Percentiles rank a stretch among this genome's conserved stretches.
These are phyloP conservation scores for Carex scoparia DNA, from an alignment of 176 grass and related monocot species.

Conservation along the genomic window DNA sequence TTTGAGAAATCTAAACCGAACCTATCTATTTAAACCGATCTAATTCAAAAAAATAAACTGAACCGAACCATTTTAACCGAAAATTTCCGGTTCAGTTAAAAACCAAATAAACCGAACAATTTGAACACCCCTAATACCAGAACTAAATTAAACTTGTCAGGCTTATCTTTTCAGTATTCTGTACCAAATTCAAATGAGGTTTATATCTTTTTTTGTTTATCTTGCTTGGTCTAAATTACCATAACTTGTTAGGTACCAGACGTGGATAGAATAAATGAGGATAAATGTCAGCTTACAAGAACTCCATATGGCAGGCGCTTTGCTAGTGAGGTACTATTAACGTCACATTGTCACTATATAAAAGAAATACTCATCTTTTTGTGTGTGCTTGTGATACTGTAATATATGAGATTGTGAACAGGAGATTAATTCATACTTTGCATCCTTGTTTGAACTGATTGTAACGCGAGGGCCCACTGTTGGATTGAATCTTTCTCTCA, in stretches of 20 bases:
- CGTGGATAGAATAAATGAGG: constrained; percentile 44
- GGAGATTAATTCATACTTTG: constrained; percentile 82
- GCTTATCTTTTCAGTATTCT: neutral
- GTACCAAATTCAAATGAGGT: neutral
- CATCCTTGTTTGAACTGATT: constrained; percentile 85
- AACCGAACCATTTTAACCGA: too few relatives aligned
- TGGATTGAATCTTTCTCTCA: constrained; percentile 72
- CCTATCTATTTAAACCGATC: too few relatives aligned
- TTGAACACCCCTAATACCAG: neutral
- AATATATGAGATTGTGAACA: constrained; percentile 32
- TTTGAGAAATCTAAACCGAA: too few relatives aligned
- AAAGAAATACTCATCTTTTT: neutral
- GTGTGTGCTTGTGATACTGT: neutral
- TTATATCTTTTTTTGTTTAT: neutral
- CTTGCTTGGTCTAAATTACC: neutral
- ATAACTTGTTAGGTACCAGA: constrained; percentile 59
- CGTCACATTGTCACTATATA: neutral
- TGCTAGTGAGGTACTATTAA: constrained; percentile 36
- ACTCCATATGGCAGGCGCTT: constrained; percentile 69
- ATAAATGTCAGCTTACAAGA: constrained; percentile 80
- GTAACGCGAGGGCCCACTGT: constrained; percentile 48
- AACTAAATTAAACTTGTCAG: neutral
- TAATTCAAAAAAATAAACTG: too few relatives aligned
- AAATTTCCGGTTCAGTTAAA: too few relatives aligned
- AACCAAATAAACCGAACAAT: too few relatives aligned